Evolutionary conservation across 164 flowering plant species (phyloP).

Genomic region (Nelumbo lutea): DNA sequence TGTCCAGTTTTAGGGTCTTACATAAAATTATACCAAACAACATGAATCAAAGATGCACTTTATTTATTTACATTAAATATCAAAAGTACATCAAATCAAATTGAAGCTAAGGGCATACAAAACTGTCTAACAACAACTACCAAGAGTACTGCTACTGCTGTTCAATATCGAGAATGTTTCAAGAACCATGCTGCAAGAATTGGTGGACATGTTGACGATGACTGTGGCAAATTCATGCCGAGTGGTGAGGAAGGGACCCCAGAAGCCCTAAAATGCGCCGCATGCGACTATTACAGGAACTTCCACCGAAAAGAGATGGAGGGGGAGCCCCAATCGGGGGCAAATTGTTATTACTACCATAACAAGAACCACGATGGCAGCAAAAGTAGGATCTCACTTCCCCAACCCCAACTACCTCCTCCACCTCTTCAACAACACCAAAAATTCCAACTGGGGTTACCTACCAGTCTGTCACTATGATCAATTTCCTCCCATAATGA

Average conservation of each 20-base stretch:
- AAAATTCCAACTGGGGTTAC: conserved; percentile 12
- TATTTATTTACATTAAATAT: too few species aligned
- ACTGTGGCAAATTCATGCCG: conserved; percentile 18
- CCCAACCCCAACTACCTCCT: conserved; percentile 2
- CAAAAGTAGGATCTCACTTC: conserved; percentile 3
- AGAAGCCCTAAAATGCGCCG: conserved; percentile 49
- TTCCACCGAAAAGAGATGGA: conserved; percentile 49
- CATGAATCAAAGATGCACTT: too few species aligned
- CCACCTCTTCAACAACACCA: conserved; percentile 19
- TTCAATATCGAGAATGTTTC: conserved; percentile 25
- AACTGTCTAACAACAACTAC: not conserved
- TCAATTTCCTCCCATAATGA: conserved; percentile 34
- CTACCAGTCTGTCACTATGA: conserved; percentile 3
- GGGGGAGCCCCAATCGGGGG: conserved; percentile 11
- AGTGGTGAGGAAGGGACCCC: conserved; percentile 16
- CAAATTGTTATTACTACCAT: conserved; percentile 16
- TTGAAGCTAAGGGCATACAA: too few species aligned
- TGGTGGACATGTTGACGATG: conserved; percentile 25
- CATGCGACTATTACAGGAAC: conserved; percentile 56
- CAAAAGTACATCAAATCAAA: too few species aligned
- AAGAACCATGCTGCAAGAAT: conserved; percentile 31
- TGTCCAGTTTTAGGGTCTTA: too few species aligned
- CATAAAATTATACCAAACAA: too few species aligned
- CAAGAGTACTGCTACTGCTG: not conserved
- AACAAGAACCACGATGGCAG: conserved; percentile 11